Evolutionary conservation across 768 basidiomycete genomes (phyloP).

Genomic region (Exsudoporus frostii): DNA sequence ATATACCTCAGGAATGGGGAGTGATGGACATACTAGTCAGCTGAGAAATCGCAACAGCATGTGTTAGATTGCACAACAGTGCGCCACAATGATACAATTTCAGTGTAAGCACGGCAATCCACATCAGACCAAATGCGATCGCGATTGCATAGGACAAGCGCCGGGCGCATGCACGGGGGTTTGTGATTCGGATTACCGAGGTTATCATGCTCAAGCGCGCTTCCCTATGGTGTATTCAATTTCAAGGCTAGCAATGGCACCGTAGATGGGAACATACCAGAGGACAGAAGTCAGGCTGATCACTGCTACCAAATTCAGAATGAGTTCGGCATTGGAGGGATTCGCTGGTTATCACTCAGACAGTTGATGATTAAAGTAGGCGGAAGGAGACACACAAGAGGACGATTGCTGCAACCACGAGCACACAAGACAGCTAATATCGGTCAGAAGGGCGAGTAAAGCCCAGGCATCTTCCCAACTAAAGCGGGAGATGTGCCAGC

Average conservation of each 20-base stretch:
- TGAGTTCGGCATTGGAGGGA: background rate
- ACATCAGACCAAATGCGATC: conserved; percentile 14
- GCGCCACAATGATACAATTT: conserved; percentile 4
- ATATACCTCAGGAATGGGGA: background rate
- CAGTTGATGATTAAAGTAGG: background rate
- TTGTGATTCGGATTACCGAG: conserved; percentile 5
- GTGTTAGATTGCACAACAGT: background rate
- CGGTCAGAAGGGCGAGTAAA: conserved; percentile 14
- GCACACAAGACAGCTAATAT: conserved; percentile 4
- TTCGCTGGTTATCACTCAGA: background rate
- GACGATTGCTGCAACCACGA: conserved; percentile 2
- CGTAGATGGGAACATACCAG: conserved; percentile 4
- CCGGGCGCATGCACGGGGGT: background rate
- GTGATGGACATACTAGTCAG: conserved; percentile 10
- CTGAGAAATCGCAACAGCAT: conserved; percentile 9
- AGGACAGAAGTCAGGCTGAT: conserved; percentile 2
- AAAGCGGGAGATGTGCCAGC: conserved; percentile 14
- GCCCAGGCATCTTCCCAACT: conserved; percentile 19
- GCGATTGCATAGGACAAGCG: background rate
- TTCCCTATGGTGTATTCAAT: conserved; percentile 1
- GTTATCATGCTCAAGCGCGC: conserved; percentile 19
- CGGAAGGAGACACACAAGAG: background rate
- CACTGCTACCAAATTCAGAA: conserved; percentile 2
- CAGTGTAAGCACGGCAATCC: conserved; percentile 1
- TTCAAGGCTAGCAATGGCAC: background rate